These are phyloP conservation scores for Fraxinus dipetala DNA, from an alignment of 305 asterid species.

Conservation along the genomic window DNA sequence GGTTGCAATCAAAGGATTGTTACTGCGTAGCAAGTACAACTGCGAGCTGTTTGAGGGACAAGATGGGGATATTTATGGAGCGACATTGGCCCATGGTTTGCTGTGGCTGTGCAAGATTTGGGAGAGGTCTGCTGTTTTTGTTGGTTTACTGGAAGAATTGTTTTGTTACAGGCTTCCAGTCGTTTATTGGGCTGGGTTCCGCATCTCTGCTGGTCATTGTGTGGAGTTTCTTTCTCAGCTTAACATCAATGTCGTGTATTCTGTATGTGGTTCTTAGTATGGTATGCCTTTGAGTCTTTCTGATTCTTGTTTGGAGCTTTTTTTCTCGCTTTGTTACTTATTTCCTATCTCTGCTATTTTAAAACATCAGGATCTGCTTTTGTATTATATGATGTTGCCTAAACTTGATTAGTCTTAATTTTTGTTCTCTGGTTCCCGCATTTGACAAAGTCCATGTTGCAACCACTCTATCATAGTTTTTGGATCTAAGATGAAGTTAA, in stretches of 20 bases:
- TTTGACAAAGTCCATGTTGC: not conserved
- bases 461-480: not conserved
- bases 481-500: not conserved
- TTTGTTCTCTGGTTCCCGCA: constrained; percentile 13
- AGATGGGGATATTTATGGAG: constrained; percentile 67
- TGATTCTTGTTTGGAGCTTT: not conserved
- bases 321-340: not conserved
- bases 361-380: constrained; percentile 20
- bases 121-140: constrained; percentile 48
- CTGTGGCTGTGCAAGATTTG: constrained; percentile 65
- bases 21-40: constrained; percentile 57
- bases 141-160: constrained; percentile 80
- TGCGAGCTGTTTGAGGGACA: constrained; percentile 63
- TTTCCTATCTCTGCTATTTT: not conserved
- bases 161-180: constrained; percentile 53
- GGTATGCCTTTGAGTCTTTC: constrained; percentile 52
- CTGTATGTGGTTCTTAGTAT: constrained; percentile 88
- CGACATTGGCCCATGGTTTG: constrained; percentile 94
- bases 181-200: constrained; percentile 78
- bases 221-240: constrained; percentile 98
- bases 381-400: not conserved
- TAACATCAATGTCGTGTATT: constrained; percentile 90
- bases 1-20: constrained; percentile 79
- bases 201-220: constrained; percentile 84
- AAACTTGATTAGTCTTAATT: constrained; percentile 17